Evolutionary conservation across 2,329 filamentous ascomycete genomes (phyloP), one percentile per base, ranked within the genome.

Genomic region (Sporothrix pallida): DNA sequence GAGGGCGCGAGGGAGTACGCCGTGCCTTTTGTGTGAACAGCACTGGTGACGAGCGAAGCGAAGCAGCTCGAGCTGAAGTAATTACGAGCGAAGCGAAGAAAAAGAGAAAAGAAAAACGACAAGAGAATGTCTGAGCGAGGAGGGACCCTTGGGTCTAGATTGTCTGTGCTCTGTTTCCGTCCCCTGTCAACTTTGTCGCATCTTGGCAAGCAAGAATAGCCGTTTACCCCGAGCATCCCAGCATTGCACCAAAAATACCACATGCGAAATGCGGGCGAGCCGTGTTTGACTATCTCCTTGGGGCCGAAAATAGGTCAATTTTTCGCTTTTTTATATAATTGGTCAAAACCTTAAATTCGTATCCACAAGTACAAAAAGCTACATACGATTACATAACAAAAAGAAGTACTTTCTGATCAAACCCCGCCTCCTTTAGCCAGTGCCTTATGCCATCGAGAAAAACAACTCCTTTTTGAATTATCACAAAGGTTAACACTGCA

Each of bases 1-100:
- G 75, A 76, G 56, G 75, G 75, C 2, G 60, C 73, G 23, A 56
- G 74, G 8, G 48, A 67, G 50, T 76, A 76, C n/a, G 65, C 48
- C 12, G 62, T 70, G 44, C 74, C 74, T 10, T 73, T 60, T 68
- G 60, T 74, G 13, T 74, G 20, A 26, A 13, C 8, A 10, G 44
- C 9, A 7, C 23, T 26, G 23, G 15, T 42, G 15, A 42, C 37
- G n/a, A 65, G 42, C 67, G 60, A 63, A 20, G 2, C 20, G 31
- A 31, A 13, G 13, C 26, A 8, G 31, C 8, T 6, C n/a, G 17
- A 67, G 46, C 44, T 15, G 56, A 17, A 17, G 3, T 37, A 48
- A 58, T 52, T 37, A 17, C 52, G 52, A 56, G 52, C 20, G 52
- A 20, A 56, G 54, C 23, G 23, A 58, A 9, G 23, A 58, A 6